Evolutionary conservation across 179 eudicot species (phyloP).

Genomic region (Drosera spatulata): DNA sequence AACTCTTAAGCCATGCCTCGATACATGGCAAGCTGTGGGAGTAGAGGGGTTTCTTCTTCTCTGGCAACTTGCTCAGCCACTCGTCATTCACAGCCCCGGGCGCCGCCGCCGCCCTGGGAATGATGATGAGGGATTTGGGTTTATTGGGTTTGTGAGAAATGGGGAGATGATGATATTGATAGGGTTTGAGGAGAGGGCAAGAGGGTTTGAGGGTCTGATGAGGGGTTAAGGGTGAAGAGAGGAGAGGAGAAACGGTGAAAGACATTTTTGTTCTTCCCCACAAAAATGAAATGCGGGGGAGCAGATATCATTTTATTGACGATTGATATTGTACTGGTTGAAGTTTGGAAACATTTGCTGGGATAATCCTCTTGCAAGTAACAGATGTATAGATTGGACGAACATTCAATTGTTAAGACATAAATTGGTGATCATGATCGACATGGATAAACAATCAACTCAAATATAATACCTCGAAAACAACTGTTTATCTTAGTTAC

Average conservation of each 20-base stretch:
- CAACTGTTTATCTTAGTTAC: no score
- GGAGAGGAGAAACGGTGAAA: constrained; percentile 6
- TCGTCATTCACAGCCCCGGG: constrained; percentile 37
- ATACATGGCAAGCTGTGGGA: constrained; percentile 88
- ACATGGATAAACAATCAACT: no score
- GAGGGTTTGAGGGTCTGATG: constrained; percentile 7
- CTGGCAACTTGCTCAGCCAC: constrained; percentile 74
- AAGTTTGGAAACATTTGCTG: no score
- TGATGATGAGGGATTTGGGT: constrained; percentile 10
- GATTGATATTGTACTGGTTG: no score
- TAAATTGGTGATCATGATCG: no score
- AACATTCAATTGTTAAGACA: no score
- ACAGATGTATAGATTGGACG: no score
- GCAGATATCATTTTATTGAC: no score
- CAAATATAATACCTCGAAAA: no score
- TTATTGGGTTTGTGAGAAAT: constrained; percentile 10
- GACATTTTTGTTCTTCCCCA: no score
- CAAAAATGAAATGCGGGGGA: no score
- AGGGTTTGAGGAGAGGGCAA: constrained; percentile 12
- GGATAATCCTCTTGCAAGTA: no score
- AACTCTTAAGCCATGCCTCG: constrained; percentile 68
- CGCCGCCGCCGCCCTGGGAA: constrained; percentile 25
- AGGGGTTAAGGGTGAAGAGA: not conserved
- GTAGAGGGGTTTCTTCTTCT: constrained; percentile 79
- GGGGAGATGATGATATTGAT: constrained; percentile 5